Percentiles rank a stretch among this genome's conserved stretches.
Evolutionary conservation across 2,329 filamentous ascomycete species (phyloP).

Genomic region (Paramyrothecium roridum): DNA sequence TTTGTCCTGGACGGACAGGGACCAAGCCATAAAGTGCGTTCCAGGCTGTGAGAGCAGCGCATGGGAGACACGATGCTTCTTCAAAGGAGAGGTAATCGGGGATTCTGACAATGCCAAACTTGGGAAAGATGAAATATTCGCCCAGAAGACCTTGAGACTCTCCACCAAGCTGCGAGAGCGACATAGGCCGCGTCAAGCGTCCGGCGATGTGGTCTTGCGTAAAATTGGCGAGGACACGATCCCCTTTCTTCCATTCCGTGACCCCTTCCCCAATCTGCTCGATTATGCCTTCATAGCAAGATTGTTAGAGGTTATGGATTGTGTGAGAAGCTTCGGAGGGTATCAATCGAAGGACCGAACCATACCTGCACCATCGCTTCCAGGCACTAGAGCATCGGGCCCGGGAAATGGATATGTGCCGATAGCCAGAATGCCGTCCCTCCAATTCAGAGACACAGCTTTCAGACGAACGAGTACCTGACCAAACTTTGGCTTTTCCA

Average conservation of each 20-base stretch:
- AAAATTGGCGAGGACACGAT: background rate
- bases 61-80: slow-evolving; percentile 12
- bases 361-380: too few relatives aligned
- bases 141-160: background rate
- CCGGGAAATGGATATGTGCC: too few relatives aligned
- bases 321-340: too few relatives aligned
- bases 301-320: too few relatives aligned
- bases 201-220: background rate
- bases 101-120: slow-evolving; percentile 9
- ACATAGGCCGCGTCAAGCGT: background rate
- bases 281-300: too few relatives aligned
- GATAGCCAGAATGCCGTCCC: too few relatives aligned
- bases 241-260: background rate
- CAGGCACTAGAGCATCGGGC: too few relatives aligned
- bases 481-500: too few relatives aligned
- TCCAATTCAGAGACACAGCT: too few relatives aligned
- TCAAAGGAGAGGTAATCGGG: slow-evolving; percentile 12
- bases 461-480: too few relatives aligned
- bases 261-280: too few relatives aligned
- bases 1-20: slow-evolving; percentile 25
- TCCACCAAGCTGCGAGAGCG: background rate
- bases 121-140: slow-evolving; percentile 13
- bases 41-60: slow-evolving; percentile 12
- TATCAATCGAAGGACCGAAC: too few relatives aligned
- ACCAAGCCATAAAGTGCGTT: slow-evolving; percentile 8